Base-by-base conservation (phyloP, 495 filamentous ascomycete genomes). In the Glonium stellatum region DNA sequence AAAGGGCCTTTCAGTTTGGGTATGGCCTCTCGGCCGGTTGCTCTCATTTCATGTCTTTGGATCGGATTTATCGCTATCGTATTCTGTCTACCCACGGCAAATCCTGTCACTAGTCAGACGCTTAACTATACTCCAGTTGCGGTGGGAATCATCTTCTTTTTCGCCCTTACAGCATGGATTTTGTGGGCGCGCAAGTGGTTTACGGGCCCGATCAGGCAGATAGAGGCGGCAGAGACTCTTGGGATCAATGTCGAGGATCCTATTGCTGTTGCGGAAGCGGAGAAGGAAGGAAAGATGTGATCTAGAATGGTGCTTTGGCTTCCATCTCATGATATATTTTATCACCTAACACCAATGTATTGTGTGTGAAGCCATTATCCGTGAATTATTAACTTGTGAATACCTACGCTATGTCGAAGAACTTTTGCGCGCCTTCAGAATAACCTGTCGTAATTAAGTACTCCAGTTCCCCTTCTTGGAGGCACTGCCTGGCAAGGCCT, bases 91-190 rank as follows among this genome's bases (percentile, higher is more conserved):
- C 84, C 84, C 0, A 79, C 80, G 1, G 73, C 73, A 13, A 76
- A 86, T 47, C 84, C 83, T 1, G 83, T 86, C 23, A 80, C 76
- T 1, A 75, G 72, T 8, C 73, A 79, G 61, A 84, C 78, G 22
- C 71, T 87, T 63, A 85, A 85, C 67, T 87, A 87, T 64, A 85
- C 84, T 0, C 79, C 81, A 6, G 84, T 85, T 0, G 84, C 84
- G 1, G 78, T 83, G 21, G 84, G 80, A 1, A 85, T 87, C 57
- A 77, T 83, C 50, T 71, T 72, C 12, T 70, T 84, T 25, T 78
- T 70, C 58, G 63, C 69, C 4, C 63, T 78, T 9, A 71, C 70
- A 2, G 66, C 63, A 27, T 81, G 77, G 78, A 61, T 78, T 22
- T 9, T 79, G 23, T 80, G 77, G 74, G 82, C 82, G 3, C 60